Conservation (phyloP, 352 stramenopile species). For the Pythium utonaiense region DNA sequence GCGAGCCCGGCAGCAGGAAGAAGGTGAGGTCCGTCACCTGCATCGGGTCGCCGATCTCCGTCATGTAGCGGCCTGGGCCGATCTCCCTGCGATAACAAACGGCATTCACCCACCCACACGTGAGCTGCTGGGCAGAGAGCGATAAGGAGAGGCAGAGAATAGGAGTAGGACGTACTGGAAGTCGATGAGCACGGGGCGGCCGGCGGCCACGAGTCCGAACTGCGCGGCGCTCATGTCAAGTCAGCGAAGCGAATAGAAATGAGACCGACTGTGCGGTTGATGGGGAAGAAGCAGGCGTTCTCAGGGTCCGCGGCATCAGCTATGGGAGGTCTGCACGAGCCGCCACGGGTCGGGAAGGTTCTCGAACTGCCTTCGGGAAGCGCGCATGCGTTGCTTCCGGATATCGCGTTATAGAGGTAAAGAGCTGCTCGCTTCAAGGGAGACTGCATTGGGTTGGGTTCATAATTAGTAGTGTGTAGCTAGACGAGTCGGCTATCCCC, state of each 20-base stretch:
- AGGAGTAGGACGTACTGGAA: slow-evolving; percentile 24
- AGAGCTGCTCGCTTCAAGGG: not conserved
- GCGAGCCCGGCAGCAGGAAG: slow-evolving; percentile 42
- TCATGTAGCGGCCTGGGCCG: slow-evolving; percentile 29
- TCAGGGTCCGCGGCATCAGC: not conserved
- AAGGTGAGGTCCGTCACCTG: slow-evolving; percentile 46
- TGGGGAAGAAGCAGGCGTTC: not conserved
- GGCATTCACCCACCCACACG: no score
- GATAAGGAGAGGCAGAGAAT: not conserved
- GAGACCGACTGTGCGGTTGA: not conserved
- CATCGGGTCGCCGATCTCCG: slow-evolving; percentile 32
- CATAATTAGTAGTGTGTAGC: not conserved
- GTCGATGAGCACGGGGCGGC: slow-evolving; percentile 40
- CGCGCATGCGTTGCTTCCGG: not conserved
- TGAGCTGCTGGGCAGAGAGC: not conserved
- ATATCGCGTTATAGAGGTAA: slow-evolving; percentile 10
- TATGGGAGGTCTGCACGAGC: slow-evolving; percentile 3
- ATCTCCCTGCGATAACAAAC: slow-evolving; percentile 24
- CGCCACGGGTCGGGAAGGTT: slow-evolving; percentile 13
- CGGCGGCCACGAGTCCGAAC: slow-evolving; percentile 41
- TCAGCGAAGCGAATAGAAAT: not conserved
- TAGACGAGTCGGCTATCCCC: not conserved
- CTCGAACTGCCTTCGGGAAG: slow-evolving; percentile 15
- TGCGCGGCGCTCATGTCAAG: slow-evolving; percentile 24
- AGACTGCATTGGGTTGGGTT: not conserved